phyloP scores from a whole-genome alignment of 1,139 yeast species.

The Groenewaldozyma auringiensis region DNA sequence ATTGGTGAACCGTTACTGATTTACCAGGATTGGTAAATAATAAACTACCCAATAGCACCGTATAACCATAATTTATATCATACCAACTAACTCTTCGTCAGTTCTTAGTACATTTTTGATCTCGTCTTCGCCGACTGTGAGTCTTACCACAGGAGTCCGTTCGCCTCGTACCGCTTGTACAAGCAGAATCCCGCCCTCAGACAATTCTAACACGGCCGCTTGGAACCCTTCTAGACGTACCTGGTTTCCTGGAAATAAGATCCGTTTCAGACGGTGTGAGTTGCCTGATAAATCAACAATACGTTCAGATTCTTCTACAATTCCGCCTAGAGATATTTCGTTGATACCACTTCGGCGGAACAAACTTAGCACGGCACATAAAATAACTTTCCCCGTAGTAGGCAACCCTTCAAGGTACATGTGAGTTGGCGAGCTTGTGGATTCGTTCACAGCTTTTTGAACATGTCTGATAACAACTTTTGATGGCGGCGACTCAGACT shows the following conservation, averaged over 20 bases:
- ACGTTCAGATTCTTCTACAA: constrained; percentile 66
- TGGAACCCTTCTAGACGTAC: constrained; percentile 41
- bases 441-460: constrained; percentile 70
- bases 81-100: constrained; percentile 40
- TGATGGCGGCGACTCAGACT: constrained; percentile 33
- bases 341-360: constrained; percentile 62
- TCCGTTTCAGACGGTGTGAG: constrained; percentile 17
- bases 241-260: constrained; percentile 16
- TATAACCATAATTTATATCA: constrained; percentile 14
- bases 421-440: constrained; percentile 65
- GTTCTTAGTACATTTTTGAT: constrained; percentile 50
- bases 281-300: constrained; percentile 33
- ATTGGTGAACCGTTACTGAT: constrained; percentile 86
- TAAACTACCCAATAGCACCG: not conserved
- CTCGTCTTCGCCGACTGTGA: constrained; percentile 67
- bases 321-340: constrained; percentile 66
- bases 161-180: constrained; percentile 65
- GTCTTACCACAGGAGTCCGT: constrained; percentile 52
- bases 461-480: constrained; percentile 64
- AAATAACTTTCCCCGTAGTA: constrained; percentile 59
- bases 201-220: constrained; percentile 53
- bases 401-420: constrained; percentile 55
- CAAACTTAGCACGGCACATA: constrained; percentile 59
- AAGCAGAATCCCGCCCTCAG: constrained; percentile 67
- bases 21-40: constrained; percentile 40